These are phyloP conservation scores for Peniophora sp. DNA, from an alignment of 1,284 basidiomycete species.

Conservation along the genomic window DNA sequence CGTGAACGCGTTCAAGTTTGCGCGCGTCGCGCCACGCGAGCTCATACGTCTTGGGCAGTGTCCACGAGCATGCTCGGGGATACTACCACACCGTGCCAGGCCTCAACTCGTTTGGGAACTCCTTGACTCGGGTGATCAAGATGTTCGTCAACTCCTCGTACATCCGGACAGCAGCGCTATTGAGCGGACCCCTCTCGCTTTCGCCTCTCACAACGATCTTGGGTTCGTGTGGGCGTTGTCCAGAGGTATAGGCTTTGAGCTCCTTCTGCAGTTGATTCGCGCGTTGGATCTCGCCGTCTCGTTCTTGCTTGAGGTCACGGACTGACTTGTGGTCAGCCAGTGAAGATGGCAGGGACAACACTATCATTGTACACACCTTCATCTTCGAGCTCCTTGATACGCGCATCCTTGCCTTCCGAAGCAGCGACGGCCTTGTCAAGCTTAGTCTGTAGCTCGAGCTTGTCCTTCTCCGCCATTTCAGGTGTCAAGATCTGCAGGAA, in stretches of 20 bases:
- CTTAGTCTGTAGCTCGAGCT: constrained; percentile 42
- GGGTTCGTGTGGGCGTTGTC: not conserved
- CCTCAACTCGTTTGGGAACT: too few relatives aligned
- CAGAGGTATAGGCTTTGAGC: not conserved
- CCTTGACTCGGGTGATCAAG: constrained; percentile 23
- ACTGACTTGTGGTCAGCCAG: not conserved
- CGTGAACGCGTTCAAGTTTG: too few relatives aligned
- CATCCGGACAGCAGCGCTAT: constrained; percentile 28
- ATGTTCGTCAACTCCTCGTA: constrained; percentile 35
- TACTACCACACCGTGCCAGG: not conserved
- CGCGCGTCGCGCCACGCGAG: too few relatives aligned
- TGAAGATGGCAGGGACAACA: not conserved
- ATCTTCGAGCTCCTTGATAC: constrained; percentile 37
- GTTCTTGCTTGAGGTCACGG: not conserved
- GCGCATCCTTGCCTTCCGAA: constrained; percentile 38
- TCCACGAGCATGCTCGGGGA: not conserved
- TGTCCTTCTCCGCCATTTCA: constrained; percentile 64
- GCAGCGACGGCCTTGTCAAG: constrained; percentile 32
- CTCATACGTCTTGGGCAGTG: not conserved
- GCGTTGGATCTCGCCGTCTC: not conserved
- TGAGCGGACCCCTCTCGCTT: constrained; percentile 41
- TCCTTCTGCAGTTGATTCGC: not conserved
- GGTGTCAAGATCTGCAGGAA: constrained; percentile 61
- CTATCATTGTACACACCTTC: constrained; percentile 27
- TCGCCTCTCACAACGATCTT: constrained; percentile 18